Percentiles rank a stretch among this genome's conserved stretches.
phyloP scores from a whole-genome alignment of 1,139 yeast genomes.

The Saccharomyces pastorianus region DNA sequence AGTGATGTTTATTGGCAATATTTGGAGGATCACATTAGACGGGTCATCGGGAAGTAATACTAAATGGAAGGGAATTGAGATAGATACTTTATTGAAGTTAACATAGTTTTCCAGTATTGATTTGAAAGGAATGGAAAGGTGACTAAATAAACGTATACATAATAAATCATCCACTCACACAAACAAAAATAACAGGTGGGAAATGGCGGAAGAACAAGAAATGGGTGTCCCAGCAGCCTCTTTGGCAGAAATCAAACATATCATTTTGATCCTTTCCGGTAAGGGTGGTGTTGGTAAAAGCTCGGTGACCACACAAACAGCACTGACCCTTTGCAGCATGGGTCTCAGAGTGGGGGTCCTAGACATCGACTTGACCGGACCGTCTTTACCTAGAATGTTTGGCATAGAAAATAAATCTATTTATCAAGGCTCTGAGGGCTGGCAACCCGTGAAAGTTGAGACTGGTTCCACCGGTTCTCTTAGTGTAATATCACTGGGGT shows the following conservation, averaged over 20 bases:
- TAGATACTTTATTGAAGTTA: not conserved
- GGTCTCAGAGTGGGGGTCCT: slow-evolving; percentile 84
- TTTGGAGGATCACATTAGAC: not conserved
- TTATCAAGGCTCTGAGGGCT: slow-evolving; percentile 73
- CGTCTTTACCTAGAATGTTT: slow-evolving; percentile 93
- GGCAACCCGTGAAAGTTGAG: slow-evolving; percentile 70
- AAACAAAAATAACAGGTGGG: not conserved
- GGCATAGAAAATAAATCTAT: slow-evolving; percentile 78
- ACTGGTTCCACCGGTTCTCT: slow-evolving; percentile 29
- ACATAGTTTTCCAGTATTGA: not conserved
- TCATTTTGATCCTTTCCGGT: slow-evolving; percentile 76
- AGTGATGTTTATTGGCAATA: not conserved
- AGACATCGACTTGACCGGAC: slow-evolving; percentile 94
- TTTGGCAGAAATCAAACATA: slow-evolving; percentile 59
- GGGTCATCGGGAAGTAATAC: not conserved
- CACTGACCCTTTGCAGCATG: slow-evolving; percentile 59
- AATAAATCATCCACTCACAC: no score
- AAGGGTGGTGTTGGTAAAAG: slow-evolving; percentile 99
- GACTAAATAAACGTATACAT: not conserved
- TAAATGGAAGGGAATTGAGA: not conserved
- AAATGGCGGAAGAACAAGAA: not conserved
- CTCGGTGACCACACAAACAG: slow-evolving; percentile 89
- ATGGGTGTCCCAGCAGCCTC: slow-evolving; percentile 40
- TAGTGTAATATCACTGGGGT: slow-evolving; percentile 83
- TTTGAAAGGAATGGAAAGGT: not conserved